Evolutionary conservation across 257 asterid genomes (phyloP).

Genomic region (Salvia hispanica): DNA sequence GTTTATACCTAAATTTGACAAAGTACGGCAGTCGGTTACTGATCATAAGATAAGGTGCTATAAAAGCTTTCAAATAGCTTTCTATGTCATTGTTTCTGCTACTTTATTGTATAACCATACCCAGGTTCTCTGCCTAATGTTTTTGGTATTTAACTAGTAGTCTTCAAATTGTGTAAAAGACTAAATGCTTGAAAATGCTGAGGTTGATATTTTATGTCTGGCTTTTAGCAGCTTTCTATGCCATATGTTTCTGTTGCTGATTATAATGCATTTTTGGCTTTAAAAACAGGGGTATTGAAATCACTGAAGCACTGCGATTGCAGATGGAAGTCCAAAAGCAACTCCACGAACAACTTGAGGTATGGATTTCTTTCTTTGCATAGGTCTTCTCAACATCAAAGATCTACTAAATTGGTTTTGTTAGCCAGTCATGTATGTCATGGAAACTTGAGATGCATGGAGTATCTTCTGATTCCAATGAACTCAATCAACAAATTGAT

Average conservation of each 20-base stretch:
- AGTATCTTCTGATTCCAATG: not conserved
- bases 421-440: constrained; percentile 13
- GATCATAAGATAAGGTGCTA: not conserved
- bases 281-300: constrained; percentile 72
- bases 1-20: not conserved
- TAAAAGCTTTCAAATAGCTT: constrained; percentile 3
- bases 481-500: constrained; percentile 5
- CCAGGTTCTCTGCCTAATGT: constrained; percentile 7
- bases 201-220: too few species aligned
- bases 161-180: not conserved
- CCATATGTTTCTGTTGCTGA: constrained; percentile 20
- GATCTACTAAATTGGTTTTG: not conserved
- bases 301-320: constrained; percentile 85
- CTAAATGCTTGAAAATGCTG: not conserved
- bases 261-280: constrained; percentile 22
- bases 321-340: constrained; percentile 96
- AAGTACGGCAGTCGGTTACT: constrained; percentile 21
- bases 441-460: not conserved
- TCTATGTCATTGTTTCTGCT: constrained; percentile 9
- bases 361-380: constrained; percentile 34
- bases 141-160: constrained; percentile 4
- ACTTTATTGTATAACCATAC: constrained; percentile 4
- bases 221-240: not conserved
- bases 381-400: constrained; percentile 12
- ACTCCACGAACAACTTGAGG: constrained; percentile 97